Conservation (phyloP, 257 asterid genomes). For the Solanum piurae region DNA sequence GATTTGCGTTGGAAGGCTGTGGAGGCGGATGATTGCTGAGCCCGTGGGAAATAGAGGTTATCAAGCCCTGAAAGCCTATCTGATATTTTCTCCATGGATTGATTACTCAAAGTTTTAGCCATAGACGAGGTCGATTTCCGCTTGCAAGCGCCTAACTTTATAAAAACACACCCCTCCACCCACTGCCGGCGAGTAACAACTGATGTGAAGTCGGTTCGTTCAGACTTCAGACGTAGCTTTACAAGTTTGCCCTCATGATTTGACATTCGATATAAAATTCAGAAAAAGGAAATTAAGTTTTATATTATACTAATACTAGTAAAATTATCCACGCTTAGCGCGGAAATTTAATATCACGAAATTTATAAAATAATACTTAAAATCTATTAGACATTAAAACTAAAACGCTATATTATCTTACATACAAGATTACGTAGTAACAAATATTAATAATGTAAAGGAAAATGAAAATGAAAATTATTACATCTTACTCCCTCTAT, state of each 20-base stretch:
- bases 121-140: not conserved
- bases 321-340: too few relatives aligned
- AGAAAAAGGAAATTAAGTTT: not conserved
- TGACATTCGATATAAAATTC: not conserved
- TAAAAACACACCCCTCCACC: not conserved
- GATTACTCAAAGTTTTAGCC: conserved; percentile 20
- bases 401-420: too few relatives aligned
- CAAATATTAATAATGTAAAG: too few relatives aligned
- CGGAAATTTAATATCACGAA: too few relatives aligned
- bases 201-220: not conserved
- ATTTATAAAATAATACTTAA: too few relatives aligned
- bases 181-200: not conserved
- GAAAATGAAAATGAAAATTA: too few relatives aligned
- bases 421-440: too few relatives aligned
- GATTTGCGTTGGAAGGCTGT: conserved; percentile 55
- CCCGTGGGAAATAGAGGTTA: conserved; percentile 86
- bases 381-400: too few relatives aligned
- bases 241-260: not conserved
- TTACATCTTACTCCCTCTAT: too few relatives aligned
- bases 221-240: not conserved
- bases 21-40: conserved; percentile 54
- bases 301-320: too few relatives aligned
- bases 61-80: conserved; percentile 58
- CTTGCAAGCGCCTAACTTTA: not conserved
- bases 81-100: conserved; percentile 49